These are phyloP conservation scores for Parathielavia appendiculata DNA, from an alignment of 495 filamentous ascomycete species.

Conservation along the genomic window DNA sequence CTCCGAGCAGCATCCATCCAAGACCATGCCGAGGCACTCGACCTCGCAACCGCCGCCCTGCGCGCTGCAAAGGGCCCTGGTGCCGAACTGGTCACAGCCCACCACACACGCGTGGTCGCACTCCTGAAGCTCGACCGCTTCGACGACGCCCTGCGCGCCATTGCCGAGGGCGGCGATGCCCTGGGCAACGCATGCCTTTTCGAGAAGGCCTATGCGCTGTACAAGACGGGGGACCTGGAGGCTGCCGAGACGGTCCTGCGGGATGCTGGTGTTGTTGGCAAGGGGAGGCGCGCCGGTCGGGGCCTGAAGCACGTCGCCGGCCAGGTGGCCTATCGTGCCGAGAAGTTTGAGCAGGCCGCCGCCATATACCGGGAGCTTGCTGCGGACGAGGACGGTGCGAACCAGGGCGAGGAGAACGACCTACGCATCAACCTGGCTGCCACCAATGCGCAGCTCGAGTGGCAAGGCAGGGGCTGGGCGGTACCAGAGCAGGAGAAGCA, in stretches of 20 bases:
- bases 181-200: slow-evolving; percentile 62
- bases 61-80: slow-evolving; percentile 67
- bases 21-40: slow-evolving; percentile 44
- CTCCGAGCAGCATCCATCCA: slow-evolving; percentile 43
- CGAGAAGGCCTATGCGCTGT: slow-evolving; percentile 87
- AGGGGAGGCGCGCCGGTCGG: slow-evolving; percentile 8
- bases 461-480: slow-evolving; percentile 54
- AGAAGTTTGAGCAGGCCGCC: slow-evolving; percentile 70
- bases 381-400: slow-evolving; percentile 36
- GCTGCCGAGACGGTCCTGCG: slow-evolving; percentile 61
- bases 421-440: slow-evolving; percentile 79
- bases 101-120: slow-evolving; percentile 75
- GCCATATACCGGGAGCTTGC: slow-evolving; percentile 62
- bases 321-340: slow-evolving; percentile 80
- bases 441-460: slow-evolving; percentile 78
- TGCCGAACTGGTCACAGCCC: slow-evolving; percentile 48
- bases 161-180: slow-evolving; percentile 64
- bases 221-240: slow-evolving; percentile 72
- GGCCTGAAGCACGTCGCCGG: slow-evolving; percentile 79
- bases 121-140: slow-evolving; percentile 91
- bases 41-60: slow-evolving; percentile 51
- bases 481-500: slow-evolving; percentile 43
- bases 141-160: slow-evolving; percentile 74
- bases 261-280: slow-evolving; percentile 30
- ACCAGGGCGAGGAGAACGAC: slow-evolving; percentile 73